Base-by-base conservation (phyloP, 495 filamentous ascomycete genomes). In the Extremus antarcticus region DNA sequence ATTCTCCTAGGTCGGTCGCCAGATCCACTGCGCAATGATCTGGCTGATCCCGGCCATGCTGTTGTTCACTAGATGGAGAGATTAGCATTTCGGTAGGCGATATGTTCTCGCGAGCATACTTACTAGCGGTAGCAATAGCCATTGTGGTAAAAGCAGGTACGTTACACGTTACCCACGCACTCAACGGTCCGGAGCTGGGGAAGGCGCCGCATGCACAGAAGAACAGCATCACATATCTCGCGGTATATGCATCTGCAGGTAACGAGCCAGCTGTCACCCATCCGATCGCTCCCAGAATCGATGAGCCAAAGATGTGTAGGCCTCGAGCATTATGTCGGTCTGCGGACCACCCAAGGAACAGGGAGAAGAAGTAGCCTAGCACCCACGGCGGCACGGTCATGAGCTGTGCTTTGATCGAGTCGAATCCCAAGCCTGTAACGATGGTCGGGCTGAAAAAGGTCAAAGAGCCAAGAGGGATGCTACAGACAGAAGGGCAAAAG, bases 401-500 rank as follows among this genome's bases (percentile, higher is more conserved):
- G 21, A 71, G 70, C 68, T 78, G 65, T 47, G 68, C 66, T 39
- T 65, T 65, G 11, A 67, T 66, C 2, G 69, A 68, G 3, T 70
- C 65, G 59, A 74, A 72, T 3, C 74, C 74, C 10, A 79, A 59
- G 3, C 70, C 71, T 20, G 68, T 65, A 20, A 76, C 71, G 13
- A 79, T 62, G 1, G 76, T 76, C 7, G 76, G 76, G 54, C 74
- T 74, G 64, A 78, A 80, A 54, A 78, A 79, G 4, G 72, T 68
- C 8, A 77, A 66, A 1, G 72, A 73, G 9, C 70, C 58, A 43
- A 22, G 59, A 47, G 32, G 60, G 39, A 41, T 24, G 41, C n/a
- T n/a, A n/a, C n/a, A n/a, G n/a, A n/a, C n/a, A n/a, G n/a, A n/a
- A n/a, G n/a, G n/a, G n/a, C n/a, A n/a, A n/a, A n/a, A n/a, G n/a